Conservation (phyloP, 2,329 filamentous ascomycete species). For the Colletotrichum sp. region DNA sequence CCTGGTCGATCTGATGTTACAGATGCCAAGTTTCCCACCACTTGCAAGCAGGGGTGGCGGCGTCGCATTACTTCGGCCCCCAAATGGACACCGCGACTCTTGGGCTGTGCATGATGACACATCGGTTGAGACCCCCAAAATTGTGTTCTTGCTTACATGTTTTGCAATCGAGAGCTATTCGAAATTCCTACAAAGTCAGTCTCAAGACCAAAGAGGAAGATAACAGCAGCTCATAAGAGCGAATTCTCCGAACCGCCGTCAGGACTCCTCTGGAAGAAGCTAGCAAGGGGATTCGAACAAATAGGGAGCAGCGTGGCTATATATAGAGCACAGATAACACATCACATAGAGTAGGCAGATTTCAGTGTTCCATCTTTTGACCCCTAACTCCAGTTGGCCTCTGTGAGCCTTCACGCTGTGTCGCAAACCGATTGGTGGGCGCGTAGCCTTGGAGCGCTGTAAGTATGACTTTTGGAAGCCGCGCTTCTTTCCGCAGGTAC, state of each 20-base stretch:
- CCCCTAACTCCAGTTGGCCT: too few species aligned
- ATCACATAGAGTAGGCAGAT: too few species aligned
- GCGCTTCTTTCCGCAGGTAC: background rate
- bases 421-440: too few species aligned
- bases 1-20: background rate
- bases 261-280: background rate
- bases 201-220: too few species aligned
- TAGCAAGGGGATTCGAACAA: too few species aligned
- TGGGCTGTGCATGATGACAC: background rate
- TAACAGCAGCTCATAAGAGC: background rate
- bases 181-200: background rate
- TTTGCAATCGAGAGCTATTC: rapidly evolving
- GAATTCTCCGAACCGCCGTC: background rate
- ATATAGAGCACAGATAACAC: too few species aligned
- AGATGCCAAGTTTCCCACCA: background rate
- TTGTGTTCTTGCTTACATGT: background rate
- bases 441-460: background rate
- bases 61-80: background rate
- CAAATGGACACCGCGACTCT: background rate
- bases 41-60: background rate
- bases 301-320: too few species aligned
- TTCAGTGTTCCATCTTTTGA: too few species aligned
- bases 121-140: background rate
- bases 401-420: too few species aligned
- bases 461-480: background rate